Conservation (phyloP, 345 rosid genomes). For the Gossypium bickii region DNA sequence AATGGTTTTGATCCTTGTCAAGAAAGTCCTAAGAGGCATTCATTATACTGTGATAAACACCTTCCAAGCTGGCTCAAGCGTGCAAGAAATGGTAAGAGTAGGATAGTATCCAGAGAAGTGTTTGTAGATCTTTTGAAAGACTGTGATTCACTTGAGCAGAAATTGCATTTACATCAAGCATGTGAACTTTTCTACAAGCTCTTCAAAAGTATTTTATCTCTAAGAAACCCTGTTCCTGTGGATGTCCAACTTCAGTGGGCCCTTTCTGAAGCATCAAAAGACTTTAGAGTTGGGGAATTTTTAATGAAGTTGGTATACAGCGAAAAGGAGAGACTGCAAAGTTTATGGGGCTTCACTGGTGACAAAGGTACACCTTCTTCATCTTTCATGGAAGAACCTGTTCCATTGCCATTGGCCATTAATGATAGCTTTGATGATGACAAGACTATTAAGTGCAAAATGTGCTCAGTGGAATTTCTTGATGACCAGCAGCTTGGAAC, state of each 20-base stretch:
- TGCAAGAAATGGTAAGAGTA: slow-evolving; percentile 97
- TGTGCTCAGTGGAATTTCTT: slow-evolving; percentile 50
- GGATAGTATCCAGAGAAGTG: slow-evolving; percentile 89
- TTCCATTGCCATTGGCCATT: slow-evolving; percentile 35
- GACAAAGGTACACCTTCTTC: slow-evolving; percentile 36
- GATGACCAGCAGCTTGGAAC: slow-evolving; percentile 48
- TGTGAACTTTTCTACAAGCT: slow-evolving; percentile 96
- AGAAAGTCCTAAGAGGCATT: slow-evolving; percentile 65
- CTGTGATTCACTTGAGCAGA: slow-evolving; percentile 61
- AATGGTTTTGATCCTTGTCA: slow-evolving; percentile 48
- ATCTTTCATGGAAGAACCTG: slow-evolving; percentile 36
- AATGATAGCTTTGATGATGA: slow-evolving; percentile 37
- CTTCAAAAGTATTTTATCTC: slow-evolving; percentile 81
- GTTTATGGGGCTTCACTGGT: slow-evolving; percentile 64
- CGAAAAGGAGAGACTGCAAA: slow-evolving; percentile 71
- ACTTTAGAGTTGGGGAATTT: slow-evolving; percentile 52
- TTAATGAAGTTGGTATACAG: slow-evolving; percentile 63
- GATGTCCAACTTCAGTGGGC: slow-evolving; percentile 97
- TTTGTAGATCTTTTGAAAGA: slow-evolving; percentile 65
- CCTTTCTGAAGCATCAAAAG: slow-evolving; percentile 75
- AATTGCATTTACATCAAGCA: slow-evolving; percentile 75
- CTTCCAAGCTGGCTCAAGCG: slow-evolving; percentile 99
- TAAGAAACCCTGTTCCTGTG: slow-evolving; percentile 88
- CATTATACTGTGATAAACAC: slow-evolving; percentile 83
- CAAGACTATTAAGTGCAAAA: slow-evolving; percentile 52